Evolutionary conservation across 2,329 filamentous ascomycete genomes (phyloP), one percentile per base, ranked within the genome.

Genomic region (Trichoderma sp.): DNA sequence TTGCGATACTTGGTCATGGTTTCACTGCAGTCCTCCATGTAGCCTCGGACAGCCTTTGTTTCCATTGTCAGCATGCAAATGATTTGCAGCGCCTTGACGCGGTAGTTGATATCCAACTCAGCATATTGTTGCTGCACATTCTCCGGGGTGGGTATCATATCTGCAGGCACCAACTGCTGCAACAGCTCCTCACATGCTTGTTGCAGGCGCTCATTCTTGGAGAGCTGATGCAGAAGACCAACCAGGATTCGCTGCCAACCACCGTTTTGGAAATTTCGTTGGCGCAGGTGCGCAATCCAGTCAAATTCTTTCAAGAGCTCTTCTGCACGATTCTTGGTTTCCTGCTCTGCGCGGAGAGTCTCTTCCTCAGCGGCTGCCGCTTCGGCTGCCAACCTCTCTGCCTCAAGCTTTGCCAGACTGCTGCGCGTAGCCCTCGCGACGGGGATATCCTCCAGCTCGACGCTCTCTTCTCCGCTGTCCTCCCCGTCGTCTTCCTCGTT

Each of bases 1-100:
- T 99, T 99, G 59, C 95, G 90, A 75, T 96, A 93, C 65, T 89
- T 88, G 2, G 95, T 99, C 94, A 98, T 97, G 64, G 93, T 92
- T 75, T 94, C 92, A 71, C 91, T 93, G 80, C 94, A 97, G 70
- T 94, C 90, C 72, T 97, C 93, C 84, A 99, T 91, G 76, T 96
- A 97, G 17, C 88, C 90, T 64, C 94, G 90, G 72, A 98, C 87
- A 2, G 91, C 89, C 76, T 93, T 94, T 0, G 95, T 97, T 74
- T 93, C 90, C 67, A 94, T 85, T 2, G 92, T 94, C 69, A 98
- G 83, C 83, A 94, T 89, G 77, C 92, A 93, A 67, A 97, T 87
- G 39, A 96, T 90, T 76, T 97, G 91, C 54, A 99, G 84, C 25
- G 90, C 91, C 71, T 89, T 86, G 45, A 94, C 87, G 15, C 94